Percentiles rank a stretch among this genome's conserved stretches.
Evolutionary conservation across 2,329 filamentous ascomycete genomes (phyloP).

Genomic region (Fusarium torreyae): DNA sequence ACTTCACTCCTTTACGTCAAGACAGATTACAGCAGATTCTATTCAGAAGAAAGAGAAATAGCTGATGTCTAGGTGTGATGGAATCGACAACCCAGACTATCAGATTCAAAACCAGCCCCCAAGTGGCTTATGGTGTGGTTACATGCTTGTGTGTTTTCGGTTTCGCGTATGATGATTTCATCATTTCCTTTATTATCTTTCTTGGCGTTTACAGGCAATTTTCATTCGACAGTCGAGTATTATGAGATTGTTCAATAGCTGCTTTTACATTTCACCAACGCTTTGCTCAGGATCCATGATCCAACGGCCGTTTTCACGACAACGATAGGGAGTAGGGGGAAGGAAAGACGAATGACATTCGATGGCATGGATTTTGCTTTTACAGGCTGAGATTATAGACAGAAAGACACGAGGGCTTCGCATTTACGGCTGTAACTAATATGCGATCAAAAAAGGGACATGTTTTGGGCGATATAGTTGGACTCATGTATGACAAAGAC

Average conservation of each 20-base stretch:
- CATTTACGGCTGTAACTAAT: slow-evolving; percentile 57
- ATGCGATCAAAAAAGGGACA: slow-evolving; percentile 54
- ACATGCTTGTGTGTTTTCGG: slow-evolving; percentile 22
- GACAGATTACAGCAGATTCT: slow-evolving; percentile 9
- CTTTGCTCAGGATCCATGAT: slow-evolving; percentile 47
- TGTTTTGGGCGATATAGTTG: slow-evolving; percentile 53
- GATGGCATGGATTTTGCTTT: slow-evolving; percentile 53
- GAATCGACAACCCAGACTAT: slow-evolving; percentile 24
- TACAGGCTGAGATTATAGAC: slow-evolving; percentile 56
- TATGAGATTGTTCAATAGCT: slow-evolving; percentile 43
- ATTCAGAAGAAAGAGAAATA: slow-evolving; percentile 17
- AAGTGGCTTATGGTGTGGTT: slow-evolving; percentile 29
- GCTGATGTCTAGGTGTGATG: slow-evolving; percentile 19
- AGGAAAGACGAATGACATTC: slow-evolving; percentile 48
- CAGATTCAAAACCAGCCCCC: slow-evolving; percentile 29
- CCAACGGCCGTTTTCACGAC: slow-evolving; percentile 47
- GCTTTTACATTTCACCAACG: slow-evolving; percentile 38
- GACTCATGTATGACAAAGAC: slow-evolving; percentile 55
- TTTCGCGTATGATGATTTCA: slow-evolving; percentile 17
- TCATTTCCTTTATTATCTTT: slow-evolving; percentile 35
- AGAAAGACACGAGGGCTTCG: slow-evolving; percentile 51
- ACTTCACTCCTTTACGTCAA: slow-evolving; percentile 17
- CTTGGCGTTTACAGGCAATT: slow-evolving; percentile 43
- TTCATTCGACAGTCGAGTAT: slow-evolving; percentile 27
- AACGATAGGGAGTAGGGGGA: slow-evolving; percentile 43